Evolutionary conservation across 75 land plant species (phyloP).

Genomic region (Adiantum capillusveneris): DNA sequence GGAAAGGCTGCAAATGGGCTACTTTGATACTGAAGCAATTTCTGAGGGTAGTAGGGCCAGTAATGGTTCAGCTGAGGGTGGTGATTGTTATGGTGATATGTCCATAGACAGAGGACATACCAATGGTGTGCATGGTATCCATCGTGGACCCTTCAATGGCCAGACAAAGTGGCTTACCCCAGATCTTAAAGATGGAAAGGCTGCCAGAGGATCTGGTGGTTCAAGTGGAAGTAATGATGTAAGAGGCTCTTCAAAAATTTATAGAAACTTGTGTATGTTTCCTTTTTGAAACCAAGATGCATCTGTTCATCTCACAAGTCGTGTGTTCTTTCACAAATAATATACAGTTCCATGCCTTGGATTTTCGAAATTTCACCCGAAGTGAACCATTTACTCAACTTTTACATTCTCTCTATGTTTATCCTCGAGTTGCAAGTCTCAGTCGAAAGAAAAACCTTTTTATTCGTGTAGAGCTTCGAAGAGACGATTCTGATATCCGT

Average conservation of each 20-base stretch:
- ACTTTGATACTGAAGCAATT: slow-evolving; percentile 42
- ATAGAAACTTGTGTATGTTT: too few species aligned
- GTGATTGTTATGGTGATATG: slow-evolving; percentile 26
- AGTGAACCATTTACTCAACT: slow-evolving; percentile 90
- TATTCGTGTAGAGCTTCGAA: slow-evolving; percentile 75
- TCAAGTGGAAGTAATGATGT: slow-evolving; percentile 41
- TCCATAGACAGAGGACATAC: slow-evolving; percentile 19
- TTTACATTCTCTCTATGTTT: slow-evolving; percentile 81
- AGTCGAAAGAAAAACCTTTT: slow-evolving; percentile 88
- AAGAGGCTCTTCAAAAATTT: slow-evolving; percentile 7
- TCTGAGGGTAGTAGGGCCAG: slow-evolving; percentile 66
- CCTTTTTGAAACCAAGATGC: too few species aligned
- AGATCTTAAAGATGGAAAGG: slow-evolving; percentile 31
- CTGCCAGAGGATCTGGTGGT: slow-evolving; percentile 13
- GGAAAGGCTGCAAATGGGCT: slow-evolving; percentile 57
- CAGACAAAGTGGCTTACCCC: slow-evolving; percentile 28
- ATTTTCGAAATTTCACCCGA: slow-evolving; percentile 67
- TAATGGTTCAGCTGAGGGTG: slow-evolving; percentile 45
- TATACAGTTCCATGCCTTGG: slow-evolving; percentile 87
- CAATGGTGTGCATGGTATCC: slow-evolving; percentile 38
- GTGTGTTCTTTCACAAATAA: too few species aligned
- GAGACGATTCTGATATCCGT: slow-evolving; percentile 73
- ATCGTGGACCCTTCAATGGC: slow-evolving; percentile 22
- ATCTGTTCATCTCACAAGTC: too few species aligned
- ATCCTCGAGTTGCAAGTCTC: slow-evolving; percentile 75